Evolutionary conservation across 805 yeast species (phyloP).

Genomic region (Metschnikowia hibisci): DNA sequence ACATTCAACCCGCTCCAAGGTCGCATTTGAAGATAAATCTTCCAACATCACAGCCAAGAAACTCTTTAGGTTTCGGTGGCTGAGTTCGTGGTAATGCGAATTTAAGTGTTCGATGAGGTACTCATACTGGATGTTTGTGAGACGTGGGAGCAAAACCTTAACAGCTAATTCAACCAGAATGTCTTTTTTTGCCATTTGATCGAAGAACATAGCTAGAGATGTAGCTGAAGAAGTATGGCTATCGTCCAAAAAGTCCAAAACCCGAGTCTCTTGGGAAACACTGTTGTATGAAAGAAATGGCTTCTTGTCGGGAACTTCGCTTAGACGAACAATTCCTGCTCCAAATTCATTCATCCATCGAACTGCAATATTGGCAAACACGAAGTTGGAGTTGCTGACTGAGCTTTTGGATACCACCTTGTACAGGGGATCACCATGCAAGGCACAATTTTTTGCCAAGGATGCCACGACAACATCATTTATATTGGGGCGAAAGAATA

Average conservation of each 20-base stretch:
- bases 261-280: slow-evolving; percentile 2
- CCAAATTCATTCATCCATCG: slow-evolving; percentile 31
- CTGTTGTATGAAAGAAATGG: slow-evolving; percentile 14
- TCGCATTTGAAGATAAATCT: slow-evolving; percentile 12
- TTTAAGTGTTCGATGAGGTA: slow-evolving; percentile 13
- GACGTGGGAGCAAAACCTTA: slow-evolving; percentile 16
- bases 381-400: slow-evolving; percentile 16
- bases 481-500: slow-evolving; percentile 25
- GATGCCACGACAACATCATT: slow-evolving; percentile 31
- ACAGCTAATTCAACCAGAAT: slow-evolving; percentile 10
- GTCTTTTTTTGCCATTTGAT: not conserved
- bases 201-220: slow-evolving; percentile 6
- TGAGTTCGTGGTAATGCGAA: slow-evolving; percentile 10
- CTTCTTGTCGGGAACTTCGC: slow-evolving; percentile 13
- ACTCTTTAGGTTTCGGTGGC: slow-evolving; percentile 12
- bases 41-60: slow-evolving; percentile 14
- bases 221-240: slow-evolving; percentile 3
- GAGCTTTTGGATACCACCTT: slow-evolving; percentile 18
- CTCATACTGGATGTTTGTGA: slow-evolving; percentile 12
- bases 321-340: slow-evolving; percentile 17
- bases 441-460: slow-evolving; percentile 25
- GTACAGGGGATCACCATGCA: slow-evolving; percentile 26
- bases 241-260: slow-evolving; percentile 1
- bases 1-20: slow-evolving; percentile 12
- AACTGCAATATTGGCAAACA: slow-evolving; percentile 25